Evolutionary conservation across 2,329 filamentous ascomycete species (phyloP), one percentile per base, ranked within the genome.

Genomic region (Aspergillus costaricaensis): DNA sequence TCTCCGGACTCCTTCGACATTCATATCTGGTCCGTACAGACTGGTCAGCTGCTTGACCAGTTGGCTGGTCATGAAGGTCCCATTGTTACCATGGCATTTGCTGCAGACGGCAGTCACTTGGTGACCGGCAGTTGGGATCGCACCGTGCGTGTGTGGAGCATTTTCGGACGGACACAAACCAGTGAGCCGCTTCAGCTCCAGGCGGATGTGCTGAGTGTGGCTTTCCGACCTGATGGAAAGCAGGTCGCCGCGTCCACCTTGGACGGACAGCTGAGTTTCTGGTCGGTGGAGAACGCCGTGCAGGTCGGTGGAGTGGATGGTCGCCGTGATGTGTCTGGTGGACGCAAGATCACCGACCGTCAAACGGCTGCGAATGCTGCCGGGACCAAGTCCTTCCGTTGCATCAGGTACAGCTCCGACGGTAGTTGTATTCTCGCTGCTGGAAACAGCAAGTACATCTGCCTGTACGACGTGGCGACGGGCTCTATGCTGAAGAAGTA

Each of bases 391-490:
- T 90, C 87, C 66, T 99, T 96, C 80, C 89, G 86, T 70, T 90
- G 90, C 6, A 91, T 99, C 66, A 87, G 86, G 57, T 99, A 98
- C 79, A 96, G 92, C 74, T 90, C 91, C 1, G 95, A 99, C 72
- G 95, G 95, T 12, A 91, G 87, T 63, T 97, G 95, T 69, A 82
- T 99, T 10, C 82, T 99, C 43, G 95, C 94, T 0, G 93, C 87
- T 51, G 95, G 95, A 32, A 96, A 95, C 82, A 97, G 92, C 87
- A 99, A 99, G 80, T 97, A 96, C 76, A 97, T 99, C 55, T 98
- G 95, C 74, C 78, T 99, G 60, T 99, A 99, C 78, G 94, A 96
- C n/a, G 91, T 96, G 32, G 88, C 88, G 60, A 96, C 94, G 0
- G 92, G 95, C 75, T 92, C 95, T 0, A 81, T 99, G 10, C 82